Percentiles rank a stretch among this genome's conserved stretches.
These are phyloP conservation scores for Lophiostoma macrostomum DNA, from an alignment of 495 filamentous ascomycete species.

Conservation along the genomic window DNA sequence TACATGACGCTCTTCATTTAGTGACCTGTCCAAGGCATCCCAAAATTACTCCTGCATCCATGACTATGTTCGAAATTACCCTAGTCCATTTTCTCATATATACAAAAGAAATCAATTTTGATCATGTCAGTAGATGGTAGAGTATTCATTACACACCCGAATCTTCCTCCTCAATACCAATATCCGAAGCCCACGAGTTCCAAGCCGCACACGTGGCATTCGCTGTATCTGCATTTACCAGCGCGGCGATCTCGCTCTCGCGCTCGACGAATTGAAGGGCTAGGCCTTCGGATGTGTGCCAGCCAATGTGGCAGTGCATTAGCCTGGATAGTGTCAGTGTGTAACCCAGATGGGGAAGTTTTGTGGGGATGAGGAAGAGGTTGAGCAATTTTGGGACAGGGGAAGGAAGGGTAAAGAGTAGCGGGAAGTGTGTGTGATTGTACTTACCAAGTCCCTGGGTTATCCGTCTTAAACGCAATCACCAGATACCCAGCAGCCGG, in stretches of 20 bases:
- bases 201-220: constrained; percentile 16
- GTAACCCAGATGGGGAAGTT: not conserved
- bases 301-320: constrained; percentile 40
- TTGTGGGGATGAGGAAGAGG: not conserved
- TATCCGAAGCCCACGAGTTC: constrained; percentile 10
- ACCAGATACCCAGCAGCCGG: constrained; percentile 37
- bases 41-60: too few species aligned
- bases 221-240: constrained; percentile 5
- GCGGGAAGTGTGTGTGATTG: too few species aligned
- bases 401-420: too few species aligned
- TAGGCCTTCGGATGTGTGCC: constrained; percentile 30
- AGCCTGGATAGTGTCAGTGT: not conserved
- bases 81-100: too few species aligned
- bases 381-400: too few species aligned
- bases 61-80: too few species aligned
- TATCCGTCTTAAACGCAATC: constrained; percentile 39
- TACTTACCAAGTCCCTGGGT: constrained; percentile 39
- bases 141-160: constrained; percentile 31
- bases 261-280: constrained; percentile 27
- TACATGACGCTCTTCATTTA: too few species aligned
- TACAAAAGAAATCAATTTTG: too few species aligned
- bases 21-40: too few species aligned
- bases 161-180: constrained; percentile 18
- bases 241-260: constrained; percentile 14
- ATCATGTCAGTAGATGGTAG: too few species aligned